Conservation (phyloP, 768 basidiomycete genomes). For the Pholiota microspora region DNA sequence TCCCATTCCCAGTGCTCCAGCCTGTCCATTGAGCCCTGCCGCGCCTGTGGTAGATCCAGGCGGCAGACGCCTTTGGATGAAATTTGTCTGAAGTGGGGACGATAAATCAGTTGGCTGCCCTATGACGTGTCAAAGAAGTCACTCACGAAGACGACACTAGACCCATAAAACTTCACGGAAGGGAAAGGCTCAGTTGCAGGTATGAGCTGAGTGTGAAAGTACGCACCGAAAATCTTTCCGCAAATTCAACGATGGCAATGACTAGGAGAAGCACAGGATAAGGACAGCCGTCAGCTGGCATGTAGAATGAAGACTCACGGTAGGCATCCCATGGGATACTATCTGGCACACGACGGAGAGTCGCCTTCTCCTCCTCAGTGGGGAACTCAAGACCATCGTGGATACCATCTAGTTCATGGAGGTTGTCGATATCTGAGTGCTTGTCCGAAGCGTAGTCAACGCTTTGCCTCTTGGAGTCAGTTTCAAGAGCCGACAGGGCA, state of each 20-base stretch:
- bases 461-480: neutral
- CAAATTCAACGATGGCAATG: slow-evolving; percentile 65
- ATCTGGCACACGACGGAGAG: slow-evolving; percentile 62
- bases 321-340: slow-evolving; percentile 57
- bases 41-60: slow-evolving; percentile 64
- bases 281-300: neutral
- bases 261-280: slow-evolving; percentile 31
- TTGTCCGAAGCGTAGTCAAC: slow-evolving; percentile 14
- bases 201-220: neutral
- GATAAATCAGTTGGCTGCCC: neutral
- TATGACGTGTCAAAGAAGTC: neutral
- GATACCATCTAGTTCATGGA: slow-evolving; percentile 27
- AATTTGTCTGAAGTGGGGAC: slow-evolving; percentile 54
- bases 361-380: slow-evolving; percentile 55
- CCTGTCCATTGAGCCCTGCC: slow-evolving; percentile 48
- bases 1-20: slow-evolving; percentile 66
- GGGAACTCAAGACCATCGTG: slow-evolving; percentile 62
- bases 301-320: slow-evolving; percentile 30
- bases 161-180: slow-evolving; percentile 40
- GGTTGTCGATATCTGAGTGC: slow-evolving; percentile 6
- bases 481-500: neutral
- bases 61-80: slow-evolving; percentile 72
- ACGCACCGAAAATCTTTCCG: slow-evolving; percentile 71
- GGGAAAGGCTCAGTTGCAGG: neutral
- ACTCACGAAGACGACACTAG: slow-evolving; percentile 48